Conservation (phyloP, 768 basidiomycete species). For the Pulveroboletus sp. region DNA sequence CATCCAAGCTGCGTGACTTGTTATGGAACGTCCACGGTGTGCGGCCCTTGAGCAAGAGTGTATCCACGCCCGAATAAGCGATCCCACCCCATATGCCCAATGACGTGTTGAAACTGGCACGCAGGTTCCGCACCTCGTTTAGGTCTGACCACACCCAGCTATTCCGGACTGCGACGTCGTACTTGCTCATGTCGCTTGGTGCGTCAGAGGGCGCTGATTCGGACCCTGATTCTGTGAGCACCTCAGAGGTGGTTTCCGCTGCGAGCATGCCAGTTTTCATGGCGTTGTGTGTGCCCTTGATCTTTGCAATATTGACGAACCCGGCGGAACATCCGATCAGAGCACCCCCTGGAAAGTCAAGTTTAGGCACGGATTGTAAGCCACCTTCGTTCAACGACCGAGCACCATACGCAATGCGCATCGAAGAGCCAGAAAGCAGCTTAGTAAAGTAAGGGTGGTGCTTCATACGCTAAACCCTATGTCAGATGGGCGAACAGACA, state of each 20-base stretch:
- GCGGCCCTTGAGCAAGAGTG: constrained; percentile 77
- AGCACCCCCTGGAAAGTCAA: constrained; percentile 91
- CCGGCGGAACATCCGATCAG: constrained; percentile 94
- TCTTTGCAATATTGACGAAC: constrained; percentile 95
- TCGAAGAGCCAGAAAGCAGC: constrained; percentile 69
- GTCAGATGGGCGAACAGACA: constrained; percentile 2
- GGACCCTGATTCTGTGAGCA: constrained; percentile 37
- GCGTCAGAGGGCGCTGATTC: neutral
- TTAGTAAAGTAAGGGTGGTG: constrained; percentile 89
- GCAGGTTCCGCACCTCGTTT: constrained; percentile 85
- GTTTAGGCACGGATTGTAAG: constrained; percentile 83
- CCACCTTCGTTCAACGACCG: constrained; percentile 92
- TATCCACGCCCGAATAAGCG: constrained; percentile 85
- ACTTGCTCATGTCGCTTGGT: constrained; percentile 64
- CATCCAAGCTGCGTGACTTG: constrained; percentile 50
- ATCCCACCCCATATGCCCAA: constrained; percentile 88
- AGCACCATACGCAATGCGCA: constrained; percentile 88
- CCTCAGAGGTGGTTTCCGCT: constrained; percentile 80
- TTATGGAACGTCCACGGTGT: constrained; percentile 93
- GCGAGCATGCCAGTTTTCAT: constrained; percentile 99
- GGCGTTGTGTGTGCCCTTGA: constrained; percentile 97
- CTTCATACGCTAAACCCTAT: constrained; percentile 69
- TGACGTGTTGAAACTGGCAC: constrained; percentile 80
- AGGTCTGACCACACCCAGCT: constrained; percentile 90
- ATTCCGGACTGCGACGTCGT: constrained; percentile 63